A percentile compares a stretch with the other conserved stretches of the same genome.
Evolutionary conservation across 1,139 yeast species (phyloP).

Genomic region (Diutina ranongensis): DNA sequence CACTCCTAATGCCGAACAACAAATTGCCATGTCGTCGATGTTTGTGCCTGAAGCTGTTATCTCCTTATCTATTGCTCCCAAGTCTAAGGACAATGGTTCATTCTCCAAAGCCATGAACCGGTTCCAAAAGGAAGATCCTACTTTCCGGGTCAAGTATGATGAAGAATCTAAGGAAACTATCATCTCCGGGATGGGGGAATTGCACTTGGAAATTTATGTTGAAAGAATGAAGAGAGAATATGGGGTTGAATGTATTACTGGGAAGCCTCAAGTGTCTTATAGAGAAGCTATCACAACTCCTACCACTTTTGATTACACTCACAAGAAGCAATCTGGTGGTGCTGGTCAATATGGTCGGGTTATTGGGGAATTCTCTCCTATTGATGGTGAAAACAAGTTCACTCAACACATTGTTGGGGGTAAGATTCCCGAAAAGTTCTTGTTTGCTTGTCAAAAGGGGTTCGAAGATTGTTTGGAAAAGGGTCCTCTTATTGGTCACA

Average conservation of each 20-base stretch:
- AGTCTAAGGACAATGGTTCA: slow-evolving; percentile 69
- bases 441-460: slow-evolving; percentile 91
- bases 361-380: slow-evolving; percentile 69
- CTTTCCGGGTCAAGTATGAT: slow-evolving; percentile 88
- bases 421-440: slow-evolving; percentile 88
- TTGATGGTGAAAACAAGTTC: slow-evolving; percentile 61
- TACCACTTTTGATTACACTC: slow-evolving; percentile 83
- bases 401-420: slow-evolving; percentile 92
- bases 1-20: slow-evolving; percentile 52
- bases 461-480: slow-evolving; percentile 90
- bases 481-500: slow-evolving; percentile 95
- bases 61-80: slow-evolving; percentile 82
- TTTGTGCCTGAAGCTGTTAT: slow-evolving; percentile 97
- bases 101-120: slow-evolving; percentile 95
- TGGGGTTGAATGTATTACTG: slow-evolving; percentile 89
- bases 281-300: slow-evolving; percentile 79
- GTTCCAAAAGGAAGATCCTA: slow-evolving; percentile 98
- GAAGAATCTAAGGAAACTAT: slow-evolving; percentile 90
- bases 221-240: slow-evolving; percentile 98
- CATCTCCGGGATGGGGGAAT: slow-evolving; percentile 97
- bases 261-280: slow-evolving; percentile 96
- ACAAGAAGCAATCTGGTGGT: slow-evolving; percentile 98
- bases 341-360: slow-evolving; percentile 99
- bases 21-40: slow-evolving; percentile 93
- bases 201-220: slow-evolving; percentile 91